Evolutionary conservation across 768 basidiomycete genomes (phyloP).

Genomic region (Asterophora parasitica): DNA sequence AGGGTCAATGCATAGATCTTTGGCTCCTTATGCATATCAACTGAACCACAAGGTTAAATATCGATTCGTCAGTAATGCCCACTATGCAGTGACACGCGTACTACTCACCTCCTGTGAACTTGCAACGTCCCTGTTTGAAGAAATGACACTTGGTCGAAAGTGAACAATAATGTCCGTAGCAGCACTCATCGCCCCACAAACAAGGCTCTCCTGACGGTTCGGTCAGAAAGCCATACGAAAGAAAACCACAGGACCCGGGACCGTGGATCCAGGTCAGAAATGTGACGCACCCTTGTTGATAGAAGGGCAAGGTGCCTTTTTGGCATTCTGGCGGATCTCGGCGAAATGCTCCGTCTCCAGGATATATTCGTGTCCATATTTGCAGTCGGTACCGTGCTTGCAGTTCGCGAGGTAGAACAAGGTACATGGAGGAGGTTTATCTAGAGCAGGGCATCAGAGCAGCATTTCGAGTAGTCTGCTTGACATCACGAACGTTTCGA

Average conservation of each 20-base stretch:
- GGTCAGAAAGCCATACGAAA: conserved; percentile 10
- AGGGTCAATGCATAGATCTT: conserved; percentile 15
- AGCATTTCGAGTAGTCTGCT: conserved; percentile 6
- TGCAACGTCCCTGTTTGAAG: conserved; percentile 53
- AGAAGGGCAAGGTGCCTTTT: conserved; percentile 57
- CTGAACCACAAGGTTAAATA: conserved; percentile 16
- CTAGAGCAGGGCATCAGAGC: conserved; percentile 27
- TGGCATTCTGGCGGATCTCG: conserved; percentile 52
- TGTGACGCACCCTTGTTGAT: conserved; percentile 47
- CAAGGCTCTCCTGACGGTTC: conserved; percentile 45
- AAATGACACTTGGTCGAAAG: conserved; percentile 38
- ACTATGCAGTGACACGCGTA: too few relatives aligned
- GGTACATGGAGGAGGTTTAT: conserved; percentile 64
- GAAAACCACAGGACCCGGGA: background rate
- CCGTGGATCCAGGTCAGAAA: conserved; percentile 4
- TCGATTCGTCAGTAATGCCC: background rate
- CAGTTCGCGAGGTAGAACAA: conserved; percentile 60
- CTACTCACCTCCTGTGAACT: conserved; percentile 53
- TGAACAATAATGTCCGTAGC: conserved; percentile 50
- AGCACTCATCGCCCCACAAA: conserved; percentile 56
- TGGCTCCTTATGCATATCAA: conserved; percentile 38
- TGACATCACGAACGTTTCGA: conserved; percentile 50
- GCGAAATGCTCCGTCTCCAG: conserved; percentile 48
- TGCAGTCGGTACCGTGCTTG: conserved; percentile 54
- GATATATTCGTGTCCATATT: conserved; percentile 59